A percentile compares a stretch with the other conserved stretches of the same genome.
Evolutionary conservation across 768 basidiomycete genomes (phyloP).

Genomic region (Boletus bicolor): DNA sequence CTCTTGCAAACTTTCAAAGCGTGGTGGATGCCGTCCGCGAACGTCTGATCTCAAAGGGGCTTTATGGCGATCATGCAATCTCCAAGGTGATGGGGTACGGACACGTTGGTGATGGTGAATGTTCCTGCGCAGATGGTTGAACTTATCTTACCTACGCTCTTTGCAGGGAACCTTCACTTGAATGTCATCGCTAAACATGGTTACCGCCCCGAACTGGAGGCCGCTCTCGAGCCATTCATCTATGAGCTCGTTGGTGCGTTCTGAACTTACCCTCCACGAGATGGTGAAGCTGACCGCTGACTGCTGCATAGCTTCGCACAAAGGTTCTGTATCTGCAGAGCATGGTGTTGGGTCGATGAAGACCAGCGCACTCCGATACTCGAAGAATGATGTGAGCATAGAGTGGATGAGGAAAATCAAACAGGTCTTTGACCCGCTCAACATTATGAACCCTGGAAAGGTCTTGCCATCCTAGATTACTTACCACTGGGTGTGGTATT

Average conservation of each 20-base stretch:
- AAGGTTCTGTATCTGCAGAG: constrained; percentile 94
- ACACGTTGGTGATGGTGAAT: constrained; percentile 92
- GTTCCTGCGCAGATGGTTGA: neutral
- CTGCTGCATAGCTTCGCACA: constrained; percentile 53
- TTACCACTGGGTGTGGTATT: neutral
- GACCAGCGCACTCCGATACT: constrained; percentile 83
- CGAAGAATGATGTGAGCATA: constrained; percentile 76
- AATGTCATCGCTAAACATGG: constrained; percentile 76
- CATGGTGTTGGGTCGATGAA: constrained; percentile 98
- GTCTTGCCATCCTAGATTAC: constrained; percentile 41
- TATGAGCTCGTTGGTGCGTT: constrained; percentile 85
- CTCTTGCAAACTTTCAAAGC: constrained; percentile 79
- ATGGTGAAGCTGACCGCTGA: neutral
- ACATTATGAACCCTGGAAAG: constrained; percentile 93
- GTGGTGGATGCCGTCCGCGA: constrained; percentile 81
- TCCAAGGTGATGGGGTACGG: constrained; percentile 91
- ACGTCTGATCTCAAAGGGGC: constrained; percentile 63
- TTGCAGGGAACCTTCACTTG: constrained; percentile 85
- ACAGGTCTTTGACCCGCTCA: constrained; percentile 80
- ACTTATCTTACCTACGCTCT: neutral
- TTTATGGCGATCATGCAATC: constrained; percentile 70
- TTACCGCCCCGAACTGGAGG: constrained; percentile 81
- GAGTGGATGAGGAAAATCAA: constrained; percentile 91
- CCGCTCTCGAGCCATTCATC: constrained; percentile 89
- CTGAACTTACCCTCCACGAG: neutral